Percentiles rank a stretch among this genome's conserved stretches.
Conservation (phyloP, 2,329 filamentous ascomycete genomes). For the Pestalotiopsis sp. region DNA sequence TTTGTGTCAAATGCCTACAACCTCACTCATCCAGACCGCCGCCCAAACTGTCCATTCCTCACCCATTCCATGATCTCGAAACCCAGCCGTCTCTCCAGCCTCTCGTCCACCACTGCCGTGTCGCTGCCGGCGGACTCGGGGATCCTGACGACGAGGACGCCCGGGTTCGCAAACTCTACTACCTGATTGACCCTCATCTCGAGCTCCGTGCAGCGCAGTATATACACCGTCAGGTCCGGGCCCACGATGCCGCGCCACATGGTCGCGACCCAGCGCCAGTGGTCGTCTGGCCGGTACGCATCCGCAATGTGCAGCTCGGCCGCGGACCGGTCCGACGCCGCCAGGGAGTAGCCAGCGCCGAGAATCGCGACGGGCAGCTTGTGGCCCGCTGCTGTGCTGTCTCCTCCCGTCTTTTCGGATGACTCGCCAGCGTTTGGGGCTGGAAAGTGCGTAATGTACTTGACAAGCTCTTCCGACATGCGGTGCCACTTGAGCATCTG, state of each 20-base stretch:
- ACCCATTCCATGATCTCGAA: slow-evolving; percentile 92
- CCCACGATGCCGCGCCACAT: slow-evolving; percentile 87
- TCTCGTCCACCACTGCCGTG: slow-evolving; percentile 60
- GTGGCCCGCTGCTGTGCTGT: background rate
- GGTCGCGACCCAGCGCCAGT: slow-evolving; percentile 97
- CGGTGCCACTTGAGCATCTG: slow-evolving; percentile 76
- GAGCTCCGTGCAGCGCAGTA: slow-evolving; percentile 40
- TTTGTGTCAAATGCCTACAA: background rate
- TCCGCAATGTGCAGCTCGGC: slow-evolving; percentile 75
- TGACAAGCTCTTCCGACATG: slow-evolving; percentile 71
- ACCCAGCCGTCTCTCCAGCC: slow-evolving; percentile 72
- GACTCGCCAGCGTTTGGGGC: background rate
- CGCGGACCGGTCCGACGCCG: slow-evolving; percentile 76
- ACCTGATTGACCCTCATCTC: slow-evolving; percentile 35
- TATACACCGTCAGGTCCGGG: slow-evolving; percentile 77
- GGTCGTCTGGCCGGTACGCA: slow-evolving; percentile 79
- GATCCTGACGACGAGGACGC: slow-evolving; percentile 59
- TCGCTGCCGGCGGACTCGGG: slow-evolving; percentile 21
- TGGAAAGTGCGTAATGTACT: slow-evolving; percentile 44
- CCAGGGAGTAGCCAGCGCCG: slow-evolving; percentile 78
- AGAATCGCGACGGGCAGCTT: slow-evolving; percentile 74
- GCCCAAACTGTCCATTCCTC: slow-evolving; percentile 44
- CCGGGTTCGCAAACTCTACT: slow-evolving; percentile 61
- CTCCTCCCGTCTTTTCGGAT: background rate
- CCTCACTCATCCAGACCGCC: slow-evolving; percentile 16